phyloP scores from a whole-genome alignment of 2,329 filamentous ascomycete genomes.

The Calonectria crousiana region DNA sequence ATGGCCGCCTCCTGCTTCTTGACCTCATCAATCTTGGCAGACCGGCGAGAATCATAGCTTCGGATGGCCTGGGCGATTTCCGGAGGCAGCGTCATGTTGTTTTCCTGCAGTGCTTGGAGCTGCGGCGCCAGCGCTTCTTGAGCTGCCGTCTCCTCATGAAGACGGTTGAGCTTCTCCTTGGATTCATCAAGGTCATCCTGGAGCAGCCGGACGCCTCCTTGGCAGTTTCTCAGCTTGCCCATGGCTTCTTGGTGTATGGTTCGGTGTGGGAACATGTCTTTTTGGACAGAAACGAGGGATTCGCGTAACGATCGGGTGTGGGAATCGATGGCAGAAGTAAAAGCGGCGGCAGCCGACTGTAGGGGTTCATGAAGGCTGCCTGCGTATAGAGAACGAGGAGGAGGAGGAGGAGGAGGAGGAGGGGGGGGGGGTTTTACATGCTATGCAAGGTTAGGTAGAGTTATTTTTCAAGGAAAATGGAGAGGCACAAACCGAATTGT shows the following conservation, averaged over 20 bases:
- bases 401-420: slow-evolving; percentile 24
- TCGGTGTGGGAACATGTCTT: slow-evolving; percentile 45
- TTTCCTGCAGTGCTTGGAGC: slow-evolving; percentile 43
- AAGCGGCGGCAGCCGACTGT: slow-evolving; percentile 37
- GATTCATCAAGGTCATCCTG: slow-evolving; percentile 37
- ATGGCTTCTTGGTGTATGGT: slow-evolving; percentile 42
- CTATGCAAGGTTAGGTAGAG: too few relatives aligned
- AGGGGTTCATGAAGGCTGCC: slow-evolving; percentile 39
- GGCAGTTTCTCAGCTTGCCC: slow-evolving; percentile 35
- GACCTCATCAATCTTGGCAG: slow-evolving; percentile 43
- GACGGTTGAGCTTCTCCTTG: slow-evolving; percentile 31
- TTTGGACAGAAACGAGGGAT: slow-evolving; percentile 38
- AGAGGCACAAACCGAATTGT: slow-evolving; percentile 32
- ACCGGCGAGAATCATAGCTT: slow-evolving; percentile 40
- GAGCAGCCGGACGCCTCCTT: slow-evolving; percentile 35
- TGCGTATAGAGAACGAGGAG: slow-evolving; percentile 36
- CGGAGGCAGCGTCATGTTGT: slow-evolving; percentile 42
- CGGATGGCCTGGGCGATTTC: slow-evolving; percentile 45
- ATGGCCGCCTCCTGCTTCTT: slow-evolving; percentile 40
- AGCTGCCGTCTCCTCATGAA: slow-evolving; percentile 40
- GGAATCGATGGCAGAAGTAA: slow-evolving; percentile 37
- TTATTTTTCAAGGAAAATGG: background rate
- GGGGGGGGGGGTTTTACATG: slow-evolving; percentile 4
- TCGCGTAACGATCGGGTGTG: slow-evolving; percentile 40
- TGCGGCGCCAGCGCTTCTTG: slow-evolving; percentile 43